Percentiles rank a stretch among this genome's conserved stretches.
Evolutionary conservation across 2,329 filamentous ascomycete genomes (phyloP).

Genomic region (Penicillium thymicola): DNA sequence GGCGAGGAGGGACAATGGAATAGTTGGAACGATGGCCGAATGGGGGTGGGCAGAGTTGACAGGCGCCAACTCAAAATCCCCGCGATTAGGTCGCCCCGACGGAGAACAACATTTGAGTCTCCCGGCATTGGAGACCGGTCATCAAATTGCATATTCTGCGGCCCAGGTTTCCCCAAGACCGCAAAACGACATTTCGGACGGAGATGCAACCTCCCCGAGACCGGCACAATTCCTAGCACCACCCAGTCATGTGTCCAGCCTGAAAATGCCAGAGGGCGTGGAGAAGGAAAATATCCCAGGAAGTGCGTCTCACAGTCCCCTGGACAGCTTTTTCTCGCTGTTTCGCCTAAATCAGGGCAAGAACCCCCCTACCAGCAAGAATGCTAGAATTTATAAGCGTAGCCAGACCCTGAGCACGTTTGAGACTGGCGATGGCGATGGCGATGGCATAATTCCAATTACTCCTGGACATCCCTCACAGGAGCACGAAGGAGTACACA

Average conservation of each 20-base stretch:
- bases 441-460: slow-evolving; percentile 25
- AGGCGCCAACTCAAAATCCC: slow-evolving; percentile 59
- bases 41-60: slow-evolving; percentile 96
- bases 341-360: slow-evolving; percentile 63
- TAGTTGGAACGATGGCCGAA: slow-evolving; percentile 87
- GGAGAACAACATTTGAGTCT: slow-evolving; percentile 25
- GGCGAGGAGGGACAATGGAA: slow-evolving; percentile 81
- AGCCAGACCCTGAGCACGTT: slow-evolving; percentile 65
- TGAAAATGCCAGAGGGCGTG: slow-evolving; percentile 2
- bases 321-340: slow-evolving; percentile 67
- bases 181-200: slow-evolving; percentile 5
- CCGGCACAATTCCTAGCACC: slow-evolving; percentile 20
- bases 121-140: slow-evolving; percentile 5
- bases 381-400: slow-evolving; percentile 66
- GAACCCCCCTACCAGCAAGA: slow-evolving; percentile 43
- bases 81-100: slow-evolving; percentile 36
- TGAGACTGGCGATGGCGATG: slow-evolving; percentile 6
- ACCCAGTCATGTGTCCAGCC: slow-evolving; percentile 13
- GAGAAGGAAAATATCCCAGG: slow-evolving; percentile 18
- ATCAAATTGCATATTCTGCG: slow-evolving; percentile 2
- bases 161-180: slow-evolving; percentile 17
- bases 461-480: slow-evolving; percentile 52
- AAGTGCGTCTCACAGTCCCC: slow-evolving; percentile 47
- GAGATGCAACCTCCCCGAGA: slow-evolving; percentile 13
- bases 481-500: slow-evolving; percentile 53